Base-by-base conservation (phyloP, 139 green algal species). In the Closterium sp. region DNA sequence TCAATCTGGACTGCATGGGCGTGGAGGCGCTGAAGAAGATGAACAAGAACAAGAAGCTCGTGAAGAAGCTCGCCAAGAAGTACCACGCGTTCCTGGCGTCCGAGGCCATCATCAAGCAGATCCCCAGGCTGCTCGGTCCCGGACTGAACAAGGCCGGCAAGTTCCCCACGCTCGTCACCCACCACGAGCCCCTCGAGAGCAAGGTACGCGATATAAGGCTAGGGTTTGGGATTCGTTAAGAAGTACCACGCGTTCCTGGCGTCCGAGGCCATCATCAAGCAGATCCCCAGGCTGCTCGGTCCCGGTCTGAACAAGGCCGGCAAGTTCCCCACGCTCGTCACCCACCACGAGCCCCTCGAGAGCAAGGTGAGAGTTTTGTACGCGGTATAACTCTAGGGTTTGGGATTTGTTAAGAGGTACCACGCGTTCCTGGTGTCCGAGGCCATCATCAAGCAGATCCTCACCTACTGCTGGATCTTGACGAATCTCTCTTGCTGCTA, bases 31-130 rank as follows among this genome's bases (percentile, higher is more conserved):
- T 99, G 86, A 99, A 99, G 97, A 99, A 99, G 97, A 96, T 99
- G 88, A 99, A 99, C 97, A 99, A 99, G 97, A 99, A 99, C 98
- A 99, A 99, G 97, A 99, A 99, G 97, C 97, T 99, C 70, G 98
- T 99, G 89, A 99, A 99, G 97, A 99, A 99, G 97, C 96, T 99
- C 91, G 97, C 98, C 93, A 99, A 99, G 85, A 87, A 87, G 85
- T 87, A 87, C 85, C 85, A 87, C 95, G 97, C 96, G 50, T 99
- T 99, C 97, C 94, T 99, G 92, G 98, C 98, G 31, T 99, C 97
- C 87, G 98, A 99, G 95, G 97, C 97, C 11, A 97, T 99, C 79
- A 99, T 99, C 97, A 99, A 99, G 98, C 96, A 98, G 97, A 99
- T 99, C 93, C 98, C 98, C 3, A 97, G 98, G 97, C 96, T 99